A percentile compares a stretch with the other conserved stretches of the same genome.
phyloP scores from a whole-genome alignment of 1,284 basidiomycete genomes.

The Gymnopus androsaceus region DNA sequence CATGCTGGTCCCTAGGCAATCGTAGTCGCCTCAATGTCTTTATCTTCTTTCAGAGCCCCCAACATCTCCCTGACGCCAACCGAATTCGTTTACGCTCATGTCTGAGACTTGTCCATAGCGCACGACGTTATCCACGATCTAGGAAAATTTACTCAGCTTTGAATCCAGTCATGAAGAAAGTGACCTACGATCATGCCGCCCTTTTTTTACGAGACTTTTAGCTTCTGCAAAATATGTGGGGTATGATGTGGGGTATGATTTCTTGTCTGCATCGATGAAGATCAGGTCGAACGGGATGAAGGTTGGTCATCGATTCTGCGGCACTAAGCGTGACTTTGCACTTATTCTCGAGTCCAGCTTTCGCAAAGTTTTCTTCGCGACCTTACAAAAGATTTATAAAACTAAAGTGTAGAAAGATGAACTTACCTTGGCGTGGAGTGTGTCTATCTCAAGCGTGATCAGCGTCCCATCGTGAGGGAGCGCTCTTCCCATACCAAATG shows the following conservation, averaged over 20 bases:
- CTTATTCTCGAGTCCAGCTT: slow-evolving; percentile 48
- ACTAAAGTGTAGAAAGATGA: too few species aligned
- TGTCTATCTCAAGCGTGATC: slow-evolving; percentile 50
- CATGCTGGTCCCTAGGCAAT: too few species aligned
- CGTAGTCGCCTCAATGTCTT: slow-evolving; percentile 59
- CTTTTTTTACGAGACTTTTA: slow-evolving; percentile 52
- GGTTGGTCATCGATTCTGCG: slow-evolving; percentile 48
- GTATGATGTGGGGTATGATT: too few species aligned
- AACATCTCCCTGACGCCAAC: slow-evolving; percentile 55
- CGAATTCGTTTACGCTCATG: slow-evolving; percentile 37
- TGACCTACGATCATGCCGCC: slow-evolving; percentile 58
- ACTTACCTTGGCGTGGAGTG: slow-evolving; percentile 51
- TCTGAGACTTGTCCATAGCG: slow-evolving; percentile 50
- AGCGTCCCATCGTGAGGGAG: slow-evolving; percentile 55
- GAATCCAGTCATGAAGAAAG: too few species aligned
- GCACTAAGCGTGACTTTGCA: slow-evolving; percentile 52
- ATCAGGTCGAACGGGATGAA: slow-evolving; percentile 56
- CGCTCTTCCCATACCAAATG: slow-evolving; percentile 59
- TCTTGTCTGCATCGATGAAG: slow-evolving; percentile 68
- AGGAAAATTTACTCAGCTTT: not conserved
- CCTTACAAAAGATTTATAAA: slow-evolving; percentile 32
- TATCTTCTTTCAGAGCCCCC: slow-evolving; percentile 48
- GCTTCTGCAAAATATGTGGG: slow-evolving; percentile 53
- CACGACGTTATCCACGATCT: slow-evolving; percentile 69
- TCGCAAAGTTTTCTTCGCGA: slow-evolving; percentile 53